Base-by-base conservation (phyloP, 2,329 filamentous ascomycete genomes). In the Parafenestella ontariensis region DNA sequence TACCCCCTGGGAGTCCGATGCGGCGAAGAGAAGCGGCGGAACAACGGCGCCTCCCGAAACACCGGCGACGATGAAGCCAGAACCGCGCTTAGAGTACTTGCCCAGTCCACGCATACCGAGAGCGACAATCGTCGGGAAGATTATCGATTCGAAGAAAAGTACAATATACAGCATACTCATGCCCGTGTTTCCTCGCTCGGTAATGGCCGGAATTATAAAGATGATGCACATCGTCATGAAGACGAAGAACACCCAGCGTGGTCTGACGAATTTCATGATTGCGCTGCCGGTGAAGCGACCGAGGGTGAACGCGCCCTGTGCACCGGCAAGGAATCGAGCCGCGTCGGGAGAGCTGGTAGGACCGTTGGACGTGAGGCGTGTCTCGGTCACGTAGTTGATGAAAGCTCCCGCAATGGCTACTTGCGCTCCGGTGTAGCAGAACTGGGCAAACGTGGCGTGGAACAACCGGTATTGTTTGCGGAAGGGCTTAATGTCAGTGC, bases 71-170 rank as follows among this genome's bases (percentile, higher is more conserved):
- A 96, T 87, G 72, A 85, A 89, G 1, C 89, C 89, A 2, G 86
- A 87, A 1, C 90, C 90, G 56, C 89, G 84, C 79, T 93, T 92
- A 31, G 88, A 90, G 76, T 94, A 88, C 17, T 87, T 84, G 5
- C 91, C 90, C 1, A 92, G 81, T 2, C 89, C 89, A 20, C 91
- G 85, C 54, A 96, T 87, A 3, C 89, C 90, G 11, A 95, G 83
- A 3, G 90, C 87, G 62, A 92, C 92, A 55, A 95, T 87, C 1
- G 93, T 87, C 0, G 92, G 92, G 81, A 91, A 96, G 64, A 91
- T 85, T 46, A 92, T 91, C 0, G 88, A 90, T 73, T 94, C 91
- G 68, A 90, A 91, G 74, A 96, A 91, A 61, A 91, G 88, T 59
- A 90, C 89, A 24, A 93, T 65, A 34, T 88, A 80, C 2, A 90